Conservation (phyloP, 1,284 basidiomycete genomes). For the Sphaerobolus stellatus region DNA sequence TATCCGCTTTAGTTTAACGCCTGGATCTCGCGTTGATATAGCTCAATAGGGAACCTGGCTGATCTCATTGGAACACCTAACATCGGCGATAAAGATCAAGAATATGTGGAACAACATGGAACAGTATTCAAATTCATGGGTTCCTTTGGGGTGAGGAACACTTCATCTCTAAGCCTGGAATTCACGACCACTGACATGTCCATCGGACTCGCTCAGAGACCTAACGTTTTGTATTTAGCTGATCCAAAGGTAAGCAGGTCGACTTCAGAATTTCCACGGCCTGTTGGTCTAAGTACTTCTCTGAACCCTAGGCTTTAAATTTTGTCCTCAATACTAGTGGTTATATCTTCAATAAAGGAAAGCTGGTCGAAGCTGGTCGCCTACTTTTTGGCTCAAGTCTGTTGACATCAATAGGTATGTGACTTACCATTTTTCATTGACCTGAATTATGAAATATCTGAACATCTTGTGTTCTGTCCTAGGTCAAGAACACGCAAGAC, state of each 20-base stretch:
- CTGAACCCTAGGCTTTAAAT: conserved; percentile 34
- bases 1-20: neutral
- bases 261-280: neutral
- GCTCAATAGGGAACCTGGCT: neutral
- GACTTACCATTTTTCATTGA: too few relatives aligned
- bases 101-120: conserved; percentile 3
- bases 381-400: conserved; percentile 37
- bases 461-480: neutral
- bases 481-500: conserved; percentile 44
- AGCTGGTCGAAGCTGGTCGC: conserved; percentile 28
- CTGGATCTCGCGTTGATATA: neutral
- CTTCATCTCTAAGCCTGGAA: neutral
- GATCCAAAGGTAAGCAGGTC: conserved; percentile 3
- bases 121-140: conserved; percentile 1
- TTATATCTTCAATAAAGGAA: conserved; percentile 40
- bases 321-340: conserved; percentile 40
- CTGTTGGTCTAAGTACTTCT: neutral
- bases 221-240: neutral
- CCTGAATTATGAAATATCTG: neutral
- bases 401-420: conserved; percentile 40
- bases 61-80: conserved; percentile 1
- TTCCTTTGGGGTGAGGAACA: neutral
- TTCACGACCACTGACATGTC: neutral
- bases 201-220: neutral
- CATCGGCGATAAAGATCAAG: neutral